A percentile compares a stretch with the other conserved stretches of the same genome.
phyloP scores from a whole-genome alignment of 306 rosid species.

The Vicia sativa region DNA sequence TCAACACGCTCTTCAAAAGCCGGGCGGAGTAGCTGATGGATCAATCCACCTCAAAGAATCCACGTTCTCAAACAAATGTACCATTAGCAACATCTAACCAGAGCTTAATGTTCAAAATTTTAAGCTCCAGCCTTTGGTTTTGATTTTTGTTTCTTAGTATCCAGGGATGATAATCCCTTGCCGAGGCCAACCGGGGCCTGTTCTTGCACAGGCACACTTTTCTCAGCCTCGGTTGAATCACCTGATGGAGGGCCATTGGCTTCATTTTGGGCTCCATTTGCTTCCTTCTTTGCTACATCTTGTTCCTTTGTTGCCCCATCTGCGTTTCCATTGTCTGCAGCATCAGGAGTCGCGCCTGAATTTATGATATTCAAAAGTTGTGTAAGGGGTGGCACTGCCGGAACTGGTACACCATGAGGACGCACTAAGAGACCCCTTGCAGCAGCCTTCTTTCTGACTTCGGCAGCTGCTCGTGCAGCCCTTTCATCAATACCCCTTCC shows the following conservation, averaged over 20 bases:
- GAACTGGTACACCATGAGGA: constrained; percentile 84
- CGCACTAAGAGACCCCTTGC: constrained; percentile 85
- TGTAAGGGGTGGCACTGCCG: constrained; percentile 77
- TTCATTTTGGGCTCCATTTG: constrained; percentile 32
- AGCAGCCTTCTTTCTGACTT: constrained; percentile 88
- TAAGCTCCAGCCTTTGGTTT: constrained; percentile 68
- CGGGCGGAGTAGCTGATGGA: constrained; percentile 33
- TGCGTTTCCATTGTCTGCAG: constrained; percentile 52
- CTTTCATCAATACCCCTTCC: constrained; percentile 96
- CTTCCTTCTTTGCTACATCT: constrained; percentile 7
- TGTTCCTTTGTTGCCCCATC: constrained; percentile 55
- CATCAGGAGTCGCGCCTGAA: constrained; percentile 60
- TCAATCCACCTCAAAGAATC: constrained; percentile 41
- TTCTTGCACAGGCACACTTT: constrained; percentile 44
- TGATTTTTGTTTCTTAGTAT: constrained; percentile 76
- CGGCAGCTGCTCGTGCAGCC: constrained; percentile 95
- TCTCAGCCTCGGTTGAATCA: constrained; percentile 41
- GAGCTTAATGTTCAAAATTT: constrained; percentile 47
- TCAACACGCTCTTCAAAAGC: constrained; percentile 37
- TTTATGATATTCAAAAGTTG: constrained; percentile 80
- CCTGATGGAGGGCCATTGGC: constrained; percentile 40
- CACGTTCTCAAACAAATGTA: constrained; percentile 39
- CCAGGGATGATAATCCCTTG: constrained; percentile 74
- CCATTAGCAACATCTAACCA: constrained; percentile 28
- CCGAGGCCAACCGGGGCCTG: constrained; percentile 85